Evolutionary conservation across 768 basidiomycete species (phyloP).

Genomic region (Fistulinella prunicolor): DNA sequence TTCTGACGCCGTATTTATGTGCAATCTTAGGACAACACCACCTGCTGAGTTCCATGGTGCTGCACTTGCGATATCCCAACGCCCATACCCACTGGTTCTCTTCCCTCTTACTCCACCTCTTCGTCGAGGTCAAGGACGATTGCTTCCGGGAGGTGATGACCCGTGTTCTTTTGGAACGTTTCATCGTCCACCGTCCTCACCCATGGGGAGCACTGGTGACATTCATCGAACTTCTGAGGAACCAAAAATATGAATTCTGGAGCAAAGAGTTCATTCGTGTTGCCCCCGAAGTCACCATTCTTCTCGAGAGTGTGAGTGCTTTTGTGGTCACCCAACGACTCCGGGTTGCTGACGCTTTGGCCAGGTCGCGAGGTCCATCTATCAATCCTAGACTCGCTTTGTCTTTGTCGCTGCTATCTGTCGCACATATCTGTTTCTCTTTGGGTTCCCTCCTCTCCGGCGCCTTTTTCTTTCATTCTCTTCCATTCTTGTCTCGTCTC

Average conservation of each 20-base stretch:
- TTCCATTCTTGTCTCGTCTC: conserved; percentile 19
- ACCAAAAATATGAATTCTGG: conserved; percentile 90
- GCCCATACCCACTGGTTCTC: conserved; percentile 99
- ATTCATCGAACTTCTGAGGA: conserved; percentile 90
- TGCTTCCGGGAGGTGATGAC: conserved; percentile 81
- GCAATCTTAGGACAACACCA: conserved; percentile 81
- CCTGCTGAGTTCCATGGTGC: conserved; percentile 86
- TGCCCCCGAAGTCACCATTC: conserved; percentile 80
- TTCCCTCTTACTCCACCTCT: conserved; percentile 83
- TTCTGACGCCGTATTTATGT: not conserved
- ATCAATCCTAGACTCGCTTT: conserved; percentile 65
- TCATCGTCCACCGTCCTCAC: conserved; percentile 92
- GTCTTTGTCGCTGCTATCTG: conserved; percentile 72
- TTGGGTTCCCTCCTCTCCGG: conserved; percentile 45
- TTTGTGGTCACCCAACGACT: not conserved
- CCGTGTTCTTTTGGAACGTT: conserved; percentile 87
- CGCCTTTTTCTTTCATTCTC: conserved; percentile 2
- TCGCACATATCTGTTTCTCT: conserved; percentile 71
- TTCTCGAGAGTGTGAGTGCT: conserved; percentile 74
- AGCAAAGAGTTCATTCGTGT: conserved; percentile 81
- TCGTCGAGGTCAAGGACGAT: conserved; percentile 74
- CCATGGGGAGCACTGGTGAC: conserved; percentile 95
- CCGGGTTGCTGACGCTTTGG: conserved; percentile 3
- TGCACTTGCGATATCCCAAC: conserved; percentile 96
- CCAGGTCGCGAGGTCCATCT: conserved; percentile 76